phyloP scores from a whole-genome alignment of 495 filamentous ascomycete species.

The Neurospora sp. region DNA sequence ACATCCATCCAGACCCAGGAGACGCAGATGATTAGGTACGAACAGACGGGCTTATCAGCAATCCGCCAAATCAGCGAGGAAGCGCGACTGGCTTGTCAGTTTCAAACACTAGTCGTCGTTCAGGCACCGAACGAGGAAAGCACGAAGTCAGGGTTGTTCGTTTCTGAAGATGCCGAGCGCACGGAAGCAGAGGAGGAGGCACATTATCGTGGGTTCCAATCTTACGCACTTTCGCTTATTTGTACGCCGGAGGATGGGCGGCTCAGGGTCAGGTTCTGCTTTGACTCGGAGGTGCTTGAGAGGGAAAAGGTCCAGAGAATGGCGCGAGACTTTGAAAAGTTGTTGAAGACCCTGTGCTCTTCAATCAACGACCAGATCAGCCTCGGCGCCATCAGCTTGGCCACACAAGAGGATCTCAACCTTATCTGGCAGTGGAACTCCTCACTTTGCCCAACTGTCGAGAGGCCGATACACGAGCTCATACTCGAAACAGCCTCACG shows the following conservation, averaged over 20 bases:
- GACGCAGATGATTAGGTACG: slow-evolving; percentile 39
- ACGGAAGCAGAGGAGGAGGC: neutral
- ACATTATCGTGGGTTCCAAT: neutral
- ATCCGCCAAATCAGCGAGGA: slow-evolving; percentile 45
- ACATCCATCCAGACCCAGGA: slow-evolving; percentile 37
- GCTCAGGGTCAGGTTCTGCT: slow-evolving; percentile 1
- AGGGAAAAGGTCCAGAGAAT: slow-evolving; percentile 11
- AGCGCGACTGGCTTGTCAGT: slow-evolving; percentile 46
- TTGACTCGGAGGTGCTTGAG: slow-evolving; percentile 14
- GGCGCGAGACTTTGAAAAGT: slow-evolving; percentile 16
- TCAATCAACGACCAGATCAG: slow-evolving; percentile 4
- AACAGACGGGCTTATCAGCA: slow-evolving; percentile 52
- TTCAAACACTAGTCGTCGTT: slow-evolving; percentile 36
- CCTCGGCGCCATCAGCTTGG: slow-evolving; percentile 13
- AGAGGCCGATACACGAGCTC: slow-evolving; percentile 28
- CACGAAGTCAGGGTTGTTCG: neutral
- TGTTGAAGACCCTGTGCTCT: slow-evolving; percentile 1
- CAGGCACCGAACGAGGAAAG: neutral
- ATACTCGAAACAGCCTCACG: slow-evolving; percentile 31
- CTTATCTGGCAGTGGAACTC: slow-evolving; percentile 26
- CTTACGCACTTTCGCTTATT: neutral
- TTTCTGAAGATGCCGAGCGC: neutral
- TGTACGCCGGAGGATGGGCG: accelerated
- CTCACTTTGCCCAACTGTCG: slow-evolving; percentile 20
- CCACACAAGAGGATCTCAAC: slow-evolving; percentile 13